phyloP scores from a whole-genome alignment of 148 eudicot genomes.

The Rhododendron williamsianum region DNA sequence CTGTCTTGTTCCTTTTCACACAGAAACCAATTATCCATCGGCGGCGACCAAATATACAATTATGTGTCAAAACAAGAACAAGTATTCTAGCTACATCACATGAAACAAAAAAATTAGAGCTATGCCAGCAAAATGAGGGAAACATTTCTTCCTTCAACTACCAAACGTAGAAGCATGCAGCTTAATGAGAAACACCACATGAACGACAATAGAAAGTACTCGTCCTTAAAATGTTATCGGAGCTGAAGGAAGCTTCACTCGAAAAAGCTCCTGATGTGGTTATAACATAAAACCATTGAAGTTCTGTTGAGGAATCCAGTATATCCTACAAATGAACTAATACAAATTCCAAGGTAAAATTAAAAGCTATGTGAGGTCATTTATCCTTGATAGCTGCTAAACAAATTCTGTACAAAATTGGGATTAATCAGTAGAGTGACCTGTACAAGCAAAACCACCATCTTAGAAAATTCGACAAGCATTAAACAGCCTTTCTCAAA shows the following conservation, averaged over 20 bases:
- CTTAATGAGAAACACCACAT: not conserved
- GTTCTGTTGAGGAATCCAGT: not conserved
- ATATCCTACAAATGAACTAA: not conserved
- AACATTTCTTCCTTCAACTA: not conserved
- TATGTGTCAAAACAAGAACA: not conserved
- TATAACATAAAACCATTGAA: not conserved
- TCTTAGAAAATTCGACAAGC: not conserved
- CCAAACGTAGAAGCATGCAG: not conserved
- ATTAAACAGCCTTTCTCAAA: not conserved
- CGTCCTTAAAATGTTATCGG: not conserved
- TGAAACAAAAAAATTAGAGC: not conserved
- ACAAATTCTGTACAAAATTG: not conserved
- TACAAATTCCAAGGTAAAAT: not conserved
- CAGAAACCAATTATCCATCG: not conserved
- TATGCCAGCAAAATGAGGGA: not conserved
- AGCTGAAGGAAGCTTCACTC: not conserved
- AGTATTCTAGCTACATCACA: not conserved
- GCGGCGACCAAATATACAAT: not conserved
- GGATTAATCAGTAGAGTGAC: not conserved
- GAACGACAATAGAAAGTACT: not conserved
- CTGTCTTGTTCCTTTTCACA: not conserved
- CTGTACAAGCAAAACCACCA: slow-evolving; percentile 1
- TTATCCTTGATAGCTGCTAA: not conserved
- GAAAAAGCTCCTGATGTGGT: not conserved
- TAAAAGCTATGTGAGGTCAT: not conserved